Evolutionary conservation across 495 filamentous ascomycete species (phyloP), one percentile per base, ranked within the genome.

Genomic region (Niebla homalea): DNA sequence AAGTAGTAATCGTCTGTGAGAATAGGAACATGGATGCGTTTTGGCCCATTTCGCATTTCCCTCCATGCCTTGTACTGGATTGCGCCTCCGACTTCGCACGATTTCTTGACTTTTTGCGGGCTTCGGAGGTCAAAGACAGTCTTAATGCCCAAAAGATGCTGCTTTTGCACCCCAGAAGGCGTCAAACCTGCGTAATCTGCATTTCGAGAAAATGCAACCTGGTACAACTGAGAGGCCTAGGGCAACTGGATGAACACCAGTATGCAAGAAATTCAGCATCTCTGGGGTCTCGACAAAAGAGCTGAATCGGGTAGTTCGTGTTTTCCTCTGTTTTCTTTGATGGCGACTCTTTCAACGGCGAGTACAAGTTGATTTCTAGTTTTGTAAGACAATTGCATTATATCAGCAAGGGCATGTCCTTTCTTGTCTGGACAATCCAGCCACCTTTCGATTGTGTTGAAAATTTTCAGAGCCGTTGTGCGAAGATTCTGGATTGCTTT

Each of bases 61-160:
- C 40, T 16, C 48, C 48, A 50, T n/a, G 19, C 4, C 38, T 41
- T 39, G 48, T 42, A 50, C 36, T 26, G 20, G 26, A 19, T n/a
- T 10, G 18, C 16, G 5, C 7, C 8, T 32, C 7, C 29, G 10
- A 26, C 18, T 18, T 12, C 29, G 15, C 20, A 41, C 36, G 35
- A 41, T 3, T 36, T 15, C 12, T 6, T 25, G 15, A 26, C 18
- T 41, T 25, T 36, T 14, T 23, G 23, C 6, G 25, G 32, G 21
- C 48, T 50, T 26, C 37, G 48, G 21, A 50, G 37, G 21, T 50
- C 22, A 21, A 50, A 50, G 6, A 50, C 41, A 36, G 23, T 38
- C 35, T 39, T 26, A 21, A 29, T 50, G 22, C 36, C 25, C 11
- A 39, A 32, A 15, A 21, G 23, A 21, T 32, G 37, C 14, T 41